Evolutionary conservation across 2,329 filamentous ascomycete species (phyloP).

Genomic region (Penicillium janthinellum): DNA sequence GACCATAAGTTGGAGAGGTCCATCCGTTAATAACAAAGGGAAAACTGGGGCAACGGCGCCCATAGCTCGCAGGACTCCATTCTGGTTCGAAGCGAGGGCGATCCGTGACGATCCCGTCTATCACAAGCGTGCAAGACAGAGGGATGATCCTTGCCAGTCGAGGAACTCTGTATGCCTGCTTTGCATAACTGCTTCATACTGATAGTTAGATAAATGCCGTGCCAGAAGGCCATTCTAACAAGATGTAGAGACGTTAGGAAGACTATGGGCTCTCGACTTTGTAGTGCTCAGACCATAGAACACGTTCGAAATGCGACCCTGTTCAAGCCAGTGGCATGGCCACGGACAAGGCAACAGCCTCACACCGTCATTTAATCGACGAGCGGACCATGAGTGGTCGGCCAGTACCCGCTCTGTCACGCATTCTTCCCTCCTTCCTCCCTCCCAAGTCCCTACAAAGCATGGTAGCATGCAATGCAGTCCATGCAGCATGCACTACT

Average conservation of each 20-base stretch:
- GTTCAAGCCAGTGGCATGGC: not conserved
- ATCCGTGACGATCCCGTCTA: constrained; percentile 19
- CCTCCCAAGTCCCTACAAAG: no score
- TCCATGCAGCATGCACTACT: no score
- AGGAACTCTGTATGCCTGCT: not conserved
- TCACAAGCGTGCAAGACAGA: not conserved
- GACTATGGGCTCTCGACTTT: no score
- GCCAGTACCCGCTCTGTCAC: not conserved
- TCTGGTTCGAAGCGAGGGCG: constrained; percentile 18
- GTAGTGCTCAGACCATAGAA: not conserved
- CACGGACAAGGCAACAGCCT: not conserved
- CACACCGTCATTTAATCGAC: constrained; percentile 1
- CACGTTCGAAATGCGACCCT: not conserved
- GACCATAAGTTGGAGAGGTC: not conserved
- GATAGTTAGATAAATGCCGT: not conserved
- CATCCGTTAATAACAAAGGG: not conserved
- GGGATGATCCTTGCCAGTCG: not conserved
- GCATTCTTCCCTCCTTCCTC: not conserved
- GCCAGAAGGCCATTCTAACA: not conserved
- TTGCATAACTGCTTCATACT: not conserved
- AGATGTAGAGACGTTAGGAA: not conserved
- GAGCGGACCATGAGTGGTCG: not conserved
- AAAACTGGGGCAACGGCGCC: constrained; percentile 16
- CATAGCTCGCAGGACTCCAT: constrained; percentile 6
- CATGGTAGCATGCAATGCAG: no score